Evolutionary conservation across 306 rosid species (phyloP), one percentile per base, ranked within the genome.

Genomic region (Oxytropis ochrocephala): DNA sequence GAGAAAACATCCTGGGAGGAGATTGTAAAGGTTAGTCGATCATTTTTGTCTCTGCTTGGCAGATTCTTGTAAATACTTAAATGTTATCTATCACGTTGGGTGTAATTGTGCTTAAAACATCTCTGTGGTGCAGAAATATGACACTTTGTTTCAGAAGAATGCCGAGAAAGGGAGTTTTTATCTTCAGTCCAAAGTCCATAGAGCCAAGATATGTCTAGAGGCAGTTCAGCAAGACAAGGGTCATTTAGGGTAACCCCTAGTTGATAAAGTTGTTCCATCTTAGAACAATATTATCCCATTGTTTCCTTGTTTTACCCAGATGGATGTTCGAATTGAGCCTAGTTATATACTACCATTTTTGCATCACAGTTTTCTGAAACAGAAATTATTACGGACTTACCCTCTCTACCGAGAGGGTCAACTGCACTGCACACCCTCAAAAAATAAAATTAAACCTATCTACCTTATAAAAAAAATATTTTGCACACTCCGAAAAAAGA

Each of bases 1-100:
- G 91, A 87, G 73, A 85, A 67, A 75, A 77, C 84, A 21, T 72
- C 97, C n/a, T 91, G 97, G 97, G 96, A 85, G 79, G 97, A 91
- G 55, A 75, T 85, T 69, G 13, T 87, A 80, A 80, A 85, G 96
- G 97, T 77, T 51, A 41, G 84, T 70, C 11, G 21, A 14, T 53
- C 62, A 64, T 38, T 19, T 41, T 14, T 27, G 2, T 38, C 43
- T 38, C 43, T 8, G 29, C 29, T 24, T 4, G 29, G 29, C 29
- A 24, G 29, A 24, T 24, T 24, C 29, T 24, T 24, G 29, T 24
- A 1, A 24, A 24, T 24, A 24, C 29, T 24, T 24, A 4, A 7
- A 18, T 30, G 7, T 51, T 7, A 27, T 38, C 43, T 4, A 10
- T 38, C 38, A 24, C 64, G 17, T 48, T 50, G 32, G 8, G 48